Percentiles rank a stretch among this genome's conserved stretches.
phyloP scores from a whole-genome alignment of 345 rosid genomes.

The Nasturtium officinale region DNA sequence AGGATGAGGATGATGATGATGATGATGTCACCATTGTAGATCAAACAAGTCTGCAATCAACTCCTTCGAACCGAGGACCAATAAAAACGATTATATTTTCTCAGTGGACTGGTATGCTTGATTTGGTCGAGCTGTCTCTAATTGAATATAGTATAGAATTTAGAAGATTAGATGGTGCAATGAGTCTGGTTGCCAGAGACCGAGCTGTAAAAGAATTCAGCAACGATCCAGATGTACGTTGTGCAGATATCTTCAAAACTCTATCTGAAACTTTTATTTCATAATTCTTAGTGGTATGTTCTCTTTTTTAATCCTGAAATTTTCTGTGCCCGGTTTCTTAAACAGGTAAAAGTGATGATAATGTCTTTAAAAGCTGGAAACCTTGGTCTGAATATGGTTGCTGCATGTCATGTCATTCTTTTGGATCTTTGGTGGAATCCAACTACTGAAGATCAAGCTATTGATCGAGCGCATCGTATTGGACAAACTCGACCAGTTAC shows the following conservation, averaged over 20 bases:
- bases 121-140: conserved; percentile 69
- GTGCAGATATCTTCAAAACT: background rate
- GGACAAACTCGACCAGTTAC: conserved; percentile 97
- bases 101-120: conserved; percentile 95
- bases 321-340: conserved; percentile 8
- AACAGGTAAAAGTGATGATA: conserved; percentile 83
- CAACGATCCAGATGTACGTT: conserved; percentile 68
- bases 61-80: conserved; percentile 48
- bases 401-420: conserved; percentile 93
- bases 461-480: conserved; percentile 94
- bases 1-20: conserved; percentile 24
- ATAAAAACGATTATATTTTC: conserved; percentile 83
- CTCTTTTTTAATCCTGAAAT: conserved; percentile 12
- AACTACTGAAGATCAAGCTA: conserved; percentile 52
- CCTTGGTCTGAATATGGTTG: conserved; percentile 96
- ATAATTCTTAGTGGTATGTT: background rate
- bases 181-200: conserved; percentile 79
- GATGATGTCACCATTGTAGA: conserved; percentile 45
- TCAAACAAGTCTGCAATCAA: conserved; percentile 47
- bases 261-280: background rate
- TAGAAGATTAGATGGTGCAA: conserved; percentile 93
- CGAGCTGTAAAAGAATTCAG: conserved; percentile 84
- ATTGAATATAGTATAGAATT: conserved; percentile 52
- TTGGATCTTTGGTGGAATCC: conserved; percentile 99
- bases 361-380: conserved; percentile 98